Base-by-base conservation (phyloP, 495 filamentous ascomycete genomes). In the Margaritispora aquatica region DNA sequence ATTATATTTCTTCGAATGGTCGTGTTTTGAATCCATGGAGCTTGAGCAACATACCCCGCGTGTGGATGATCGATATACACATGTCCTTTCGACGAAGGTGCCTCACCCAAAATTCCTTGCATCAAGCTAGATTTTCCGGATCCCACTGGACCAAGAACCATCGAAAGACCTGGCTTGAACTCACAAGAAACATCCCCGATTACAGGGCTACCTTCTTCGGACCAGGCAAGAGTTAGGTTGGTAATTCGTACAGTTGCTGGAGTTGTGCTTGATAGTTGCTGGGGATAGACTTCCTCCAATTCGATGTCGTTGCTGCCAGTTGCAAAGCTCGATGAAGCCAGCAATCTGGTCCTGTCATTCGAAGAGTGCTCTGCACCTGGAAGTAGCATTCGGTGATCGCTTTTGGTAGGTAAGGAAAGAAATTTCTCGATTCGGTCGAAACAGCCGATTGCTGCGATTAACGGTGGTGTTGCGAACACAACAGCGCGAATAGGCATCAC, bases 21-120 rank as follows among this genome's bases (percentile, higher is more conserved):
- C 13, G 15, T 52, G 31, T 63, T 74, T 49, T 70, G 66, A 44
- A 78, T 68, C 75, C 75, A 78, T n/a, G 75, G 67, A 21, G 29
- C 59, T 56, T 75, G 73, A 11, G 62, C 59, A 41, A 66, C 64
- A 53, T 60, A 73, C 10, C 58, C 66, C 23, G 46, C 41, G 63
- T 65, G 23, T 21, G 26, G 83, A 83, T n/a, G 69, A 53, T 1
- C 68, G 29, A 29, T 72, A 64, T 21, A 74, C 68, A 63, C 44
- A 26, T 38, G 52, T n/a, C 55, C 60, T 49, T 58, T 58, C 19
- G 55, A 50, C 4, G 50, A 58, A 27, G 50, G 0, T 78, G 67
- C 62, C 85, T 84, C 24, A 78, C 82, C 1, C 81, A 73, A 22
- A 83, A 66, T 5, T 73, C 76, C 50, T 79, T 51, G 48, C 13